These are phyloP conservation scores for Pleurostoma richardsiae DNA, from an alignment of 2,329 filamentous ascomycete species.

Conservation along the genomic window DNA sequence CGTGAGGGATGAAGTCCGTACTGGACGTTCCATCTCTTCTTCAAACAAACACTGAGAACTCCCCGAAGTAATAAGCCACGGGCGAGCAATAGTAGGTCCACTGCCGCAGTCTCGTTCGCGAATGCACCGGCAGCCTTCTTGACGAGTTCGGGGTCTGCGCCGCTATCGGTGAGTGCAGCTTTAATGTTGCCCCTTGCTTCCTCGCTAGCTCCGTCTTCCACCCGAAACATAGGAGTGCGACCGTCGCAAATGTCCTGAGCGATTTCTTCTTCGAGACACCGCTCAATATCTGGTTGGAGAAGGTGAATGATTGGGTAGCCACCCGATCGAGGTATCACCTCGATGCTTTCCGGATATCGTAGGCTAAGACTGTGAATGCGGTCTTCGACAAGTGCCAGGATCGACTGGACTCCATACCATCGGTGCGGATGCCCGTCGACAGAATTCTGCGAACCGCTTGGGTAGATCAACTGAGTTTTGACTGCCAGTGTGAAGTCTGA, in stretches of 20 bases:
- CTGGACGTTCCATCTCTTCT: slow-evolving; percentile 63
- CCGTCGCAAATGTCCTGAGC: slow-evolving; percentile 33
- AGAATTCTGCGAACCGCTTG: slow-evolving; percentile 38
- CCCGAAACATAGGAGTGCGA: slow-evolving; percentile 20
- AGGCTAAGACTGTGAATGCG: slow-evolving; percentile 29
- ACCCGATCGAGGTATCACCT: slow-evolving; percentile 32
- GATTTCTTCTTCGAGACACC: slow-evolving; percentile 33
- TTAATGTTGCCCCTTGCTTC: not conserved
- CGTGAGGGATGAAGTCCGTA: slow-evolving; percentile 54
- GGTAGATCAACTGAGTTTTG: slow-evolving; percentile 54
- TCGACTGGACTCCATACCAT: slow-evolving; percentile 38
- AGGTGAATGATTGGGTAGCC: slow-evolving; percentile 54
- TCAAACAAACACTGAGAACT: slow-evolving; percentile 53
- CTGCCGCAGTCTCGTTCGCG: slow-evolving; percentile 21
- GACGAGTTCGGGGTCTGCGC: slow-evolving; percentile 11
- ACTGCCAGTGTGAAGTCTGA: slow-evolving; percentile 50
- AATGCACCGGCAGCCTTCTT: slow-evolving; percentile 20
- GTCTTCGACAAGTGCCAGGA: slow-evolving; percentile 33
- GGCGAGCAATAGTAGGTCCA: slow-evolving; percentile 44
- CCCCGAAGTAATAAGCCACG: slow-evolving; percentile 58
- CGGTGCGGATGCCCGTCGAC: slow-evolving; percentile 49
- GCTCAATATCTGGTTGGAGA: slow-evolving; percentile 40
- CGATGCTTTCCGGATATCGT: slow-evolving; percentile 34
- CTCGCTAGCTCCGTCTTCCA: slow-evolving; percentile 13
- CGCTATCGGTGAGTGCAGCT: slow-evolving; percentile 16